A percentile compares a stretch with the other conserved stretches of the same genome.
Evolutionary conservation across 176 grass and related monocot genomes (phyloP).

Genomic region (Carex kokanica): DNA sequence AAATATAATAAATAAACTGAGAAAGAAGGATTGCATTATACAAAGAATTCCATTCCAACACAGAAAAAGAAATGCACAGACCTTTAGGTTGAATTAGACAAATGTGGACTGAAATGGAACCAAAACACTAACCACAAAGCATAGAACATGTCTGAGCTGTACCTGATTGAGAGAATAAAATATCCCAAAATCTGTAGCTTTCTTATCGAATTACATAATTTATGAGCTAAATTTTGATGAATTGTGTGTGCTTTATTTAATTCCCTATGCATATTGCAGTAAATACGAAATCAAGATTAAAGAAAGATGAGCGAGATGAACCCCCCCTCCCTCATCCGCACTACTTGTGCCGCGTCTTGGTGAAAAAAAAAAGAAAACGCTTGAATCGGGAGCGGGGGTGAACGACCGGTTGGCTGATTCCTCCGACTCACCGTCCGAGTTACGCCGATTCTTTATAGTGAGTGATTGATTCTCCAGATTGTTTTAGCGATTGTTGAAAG

Average conservation of each 20-base stretch:
- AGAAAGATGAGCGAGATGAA: neutral
- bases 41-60: neutral
- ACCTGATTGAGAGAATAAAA: neutral
- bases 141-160: neutral
- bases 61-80: neutral
- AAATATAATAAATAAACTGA: neutral
- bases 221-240: neutral
- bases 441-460: neutral
- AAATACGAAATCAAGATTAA: neutral
- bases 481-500: neutral
- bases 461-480: neutral
- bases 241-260: slow-evolving; percentile 3
- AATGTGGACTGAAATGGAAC: neutral
- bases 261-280: neutral
- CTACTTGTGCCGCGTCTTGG: neutral
- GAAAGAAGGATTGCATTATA: neutral
- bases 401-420: neutral
- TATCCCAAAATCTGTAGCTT: neutral
- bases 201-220: neutral
- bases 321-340: neutral
- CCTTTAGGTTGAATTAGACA: neutral
- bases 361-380: neutral
- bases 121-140: neutral
- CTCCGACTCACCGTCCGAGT: neutral
- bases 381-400: neutral